phyloP scores from a whole-genome alignment of 106 monocot genomes.

The Alisma plantagoaquatica region DNA sequence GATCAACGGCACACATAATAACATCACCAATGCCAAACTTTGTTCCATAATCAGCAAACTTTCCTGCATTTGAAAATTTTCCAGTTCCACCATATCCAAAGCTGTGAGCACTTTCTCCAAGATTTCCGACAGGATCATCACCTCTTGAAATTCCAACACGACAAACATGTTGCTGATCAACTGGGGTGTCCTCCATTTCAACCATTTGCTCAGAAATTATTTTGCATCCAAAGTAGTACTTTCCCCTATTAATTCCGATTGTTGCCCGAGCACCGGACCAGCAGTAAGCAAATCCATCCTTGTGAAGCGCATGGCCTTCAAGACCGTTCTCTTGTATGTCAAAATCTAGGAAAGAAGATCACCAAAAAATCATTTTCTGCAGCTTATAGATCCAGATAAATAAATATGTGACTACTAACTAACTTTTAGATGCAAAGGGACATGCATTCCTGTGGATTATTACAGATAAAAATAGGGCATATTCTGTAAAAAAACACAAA shows the following conservation, averaged over 20 bases:
- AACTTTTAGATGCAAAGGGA: not conserved
- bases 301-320: conserved; percentile 40
- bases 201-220: conserved; percentile 44
- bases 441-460: too few species aligned
- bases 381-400: too few species aligned
- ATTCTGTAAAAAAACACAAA: too few species aligned
- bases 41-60: conserved; percentile 41
- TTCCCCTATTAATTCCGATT: conserved; percentile 48
- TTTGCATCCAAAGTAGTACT: conserved; percentile 77
- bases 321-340: conserved; percentile 36
- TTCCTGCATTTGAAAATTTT: conserved; percentile 41
- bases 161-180: conserved; percentile 48
- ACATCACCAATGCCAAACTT: conserved; percentile 55
- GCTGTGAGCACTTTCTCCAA: conserved; percentile 50
- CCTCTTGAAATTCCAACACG: conserved; percentile 61
- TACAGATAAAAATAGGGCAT: too few species aligned
- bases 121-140: conserved; percentile 44
- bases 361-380: not conserved
- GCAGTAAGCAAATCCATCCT: conserved; percentile 68
- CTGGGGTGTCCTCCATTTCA: conserved; percentile 38
- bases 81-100: conserved; percentile 74
- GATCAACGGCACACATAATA: conserved; percentile 49
- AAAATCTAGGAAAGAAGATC: conserved; percentile 31
- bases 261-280: conserved; percentile 79
- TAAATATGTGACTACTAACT: not conserved